Evolutionary conservation across 1,284 basidiomycete species (phyloP).

Genomic region (Sutorius eximius): DNA sequence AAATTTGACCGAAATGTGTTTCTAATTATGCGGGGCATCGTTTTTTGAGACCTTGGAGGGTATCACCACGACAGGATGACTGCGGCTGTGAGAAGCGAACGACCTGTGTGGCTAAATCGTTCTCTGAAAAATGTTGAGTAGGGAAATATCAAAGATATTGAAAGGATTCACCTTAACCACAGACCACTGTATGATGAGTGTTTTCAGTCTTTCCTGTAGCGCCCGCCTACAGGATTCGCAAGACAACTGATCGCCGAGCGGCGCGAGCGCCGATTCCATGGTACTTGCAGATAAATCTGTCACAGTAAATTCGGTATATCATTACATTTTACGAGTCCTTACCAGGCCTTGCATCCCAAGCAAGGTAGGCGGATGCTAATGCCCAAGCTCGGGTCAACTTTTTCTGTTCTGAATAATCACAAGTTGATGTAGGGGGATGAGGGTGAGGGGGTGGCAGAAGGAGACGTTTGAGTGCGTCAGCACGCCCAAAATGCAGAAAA

Average conservation of each 20-base stretch:
- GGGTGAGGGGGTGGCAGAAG: conserved; percentile 62
- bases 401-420: conserved; percentile 63
- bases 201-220: conserved; percentile 64
- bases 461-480: conserved; percentile 54
- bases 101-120: conserved; percentile 29
- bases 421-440: conserved; percentile 55
- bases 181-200: conserved; percentile 73
- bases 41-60: neutral
- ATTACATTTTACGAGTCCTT: conserved; percentile 10
- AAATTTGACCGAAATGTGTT: neutral
- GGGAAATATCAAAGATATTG: neutral
- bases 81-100: neutral
- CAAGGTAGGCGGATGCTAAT: conserved; percentile 63
- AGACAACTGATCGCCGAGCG: conserved; percentile 55
- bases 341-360: conserved; percentile 70
- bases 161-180: conserved; percentile 59
- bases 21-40: neutral
- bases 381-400: conserved; percentile 65
- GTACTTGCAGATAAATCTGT: conserved; percentile 58
- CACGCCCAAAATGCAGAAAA: conserved; percentile 44
- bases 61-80: conserved; percentile 11
- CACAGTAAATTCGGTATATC: conserved; percentile 12
- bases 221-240: conserved; percentile 62
- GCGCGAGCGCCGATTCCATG: conserved; percentile 60
- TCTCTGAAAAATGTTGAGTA: conserved; percentile 27